Evolutionary conservation across 306 rosid species (phyloP).

Genomic region (Cicer chorassanicum): DNA sequence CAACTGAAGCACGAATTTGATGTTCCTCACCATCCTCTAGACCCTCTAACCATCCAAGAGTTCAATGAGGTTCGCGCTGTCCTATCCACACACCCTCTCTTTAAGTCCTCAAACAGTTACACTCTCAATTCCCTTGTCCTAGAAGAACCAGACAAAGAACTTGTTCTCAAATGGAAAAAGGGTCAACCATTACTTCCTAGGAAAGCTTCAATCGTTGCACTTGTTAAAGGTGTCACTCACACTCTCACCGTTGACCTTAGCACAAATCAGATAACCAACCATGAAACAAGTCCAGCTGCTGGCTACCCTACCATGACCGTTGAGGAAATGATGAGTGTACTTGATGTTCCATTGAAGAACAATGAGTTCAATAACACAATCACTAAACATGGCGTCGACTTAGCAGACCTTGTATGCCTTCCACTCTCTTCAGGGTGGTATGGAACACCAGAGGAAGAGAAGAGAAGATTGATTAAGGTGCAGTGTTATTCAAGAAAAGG

Average conservation of each 20-base stretch:
- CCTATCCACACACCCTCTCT: slow-evolving; percentile 59
- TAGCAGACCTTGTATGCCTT: slow-evolving; percentile 66
- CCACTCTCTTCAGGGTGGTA: slow-evolving; percentile 87
- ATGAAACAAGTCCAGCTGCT: slow-evolving; percentile 36
- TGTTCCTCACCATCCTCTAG: slow-evolving; percentile 82
- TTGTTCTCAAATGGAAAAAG: slow-evolving; percentile 60
- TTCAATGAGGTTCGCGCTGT: slow-evolving; percentile 55
- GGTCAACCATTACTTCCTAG: slow-evolving; percentile 60
- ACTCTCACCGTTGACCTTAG: slow-evolving; percentile 62
- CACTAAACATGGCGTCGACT: slow-evolving; percentile 60
- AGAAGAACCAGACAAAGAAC: slow-evolving; percentile 68
- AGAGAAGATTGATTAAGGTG: slow-evolving; percentile 69
- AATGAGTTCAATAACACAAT: slow-evolving; percentile 66
- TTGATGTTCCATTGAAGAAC: slow-evolving; percentile 53
- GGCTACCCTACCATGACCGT: slow-evolving; percentile 75
- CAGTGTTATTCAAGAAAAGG: slow-evolving; percentile 77
- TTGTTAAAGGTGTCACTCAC: slow-evolving; percentile 46
- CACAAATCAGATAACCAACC: slow-evolving; percentile 41
- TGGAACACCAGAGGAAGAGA: slow-evolving; percentile 62
- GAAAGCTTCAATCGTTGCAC: slow-evolving; percentile 65
- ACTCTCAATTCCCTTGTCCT: slow-evolving; percentile 64
- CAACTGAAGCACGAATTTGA: slow-evolving; percentile 47
- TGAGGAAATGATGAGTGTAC: slow-evolving; percentile 64
- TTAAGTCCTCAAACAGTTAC: slow-evolving; percentile 48
- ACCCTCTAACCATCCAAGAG: slow-evolving; percentile 78